Conservation (phyloP, 164 flowering plant genomes). For the Umbellularia californica region DNA sequence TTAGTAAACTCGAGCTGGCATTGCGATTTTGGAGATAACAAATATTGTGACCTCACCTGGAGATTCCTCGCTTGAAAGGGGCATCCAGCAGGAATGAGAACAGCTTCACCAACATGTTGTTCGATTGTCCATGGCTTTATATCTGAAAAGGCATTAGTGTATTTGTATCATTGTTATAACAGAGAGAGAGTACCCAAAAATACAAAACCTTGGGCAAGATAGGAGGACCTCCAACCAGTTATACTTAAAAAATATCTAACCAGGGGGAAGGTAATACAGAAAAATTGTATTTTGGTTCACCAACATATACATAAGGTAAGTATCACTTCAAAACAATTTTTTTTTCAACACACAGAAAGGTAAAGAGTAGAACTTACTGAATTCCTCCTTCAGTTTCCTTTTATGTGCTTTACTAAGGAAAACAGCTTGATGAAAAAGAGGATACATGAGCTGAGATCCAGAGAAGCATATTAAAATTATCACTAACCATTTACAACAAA, state of each 20-base stretch:
- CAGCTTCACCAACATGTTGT: slow-evolving; percentile 79
- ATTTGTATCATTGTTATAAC: neutral
- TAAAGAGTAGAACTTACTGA: slow-evolving; percentile 41
- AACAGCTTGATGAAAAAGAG: slow-evolving; percentile 48
- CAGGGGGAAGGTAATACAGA: too few species aligned
- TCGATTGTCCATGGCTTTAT: slow-evolving; percentile 95
- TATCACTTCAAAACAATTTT: neutral
- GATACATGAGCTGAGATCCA: slow-evolving; percentile 41
- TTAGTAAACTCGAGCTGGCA: neutral
- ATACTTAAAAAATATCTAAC: neutral
- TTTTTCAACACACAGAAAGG: neutral
- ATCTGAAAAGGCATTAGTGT: slow-evolving; percentile 31
- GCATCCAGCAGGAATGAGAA: slow-evolving; percentile 92
- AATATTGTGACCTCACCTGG: slow-evolving; percentile 44
- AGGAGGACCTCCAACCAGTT: neutral
- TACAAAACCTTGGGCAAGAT: neutral
- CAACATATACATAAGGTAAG: neutral
- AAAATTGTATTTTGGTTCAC: neutral
- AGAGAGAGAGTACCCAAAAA: neutral
- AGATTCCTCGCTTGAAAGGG: slow-evolving; percentile 83
- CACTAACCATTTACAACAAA: neutral
- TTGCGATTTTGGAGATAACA: neutral
- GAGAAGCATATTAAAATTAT: neutral
- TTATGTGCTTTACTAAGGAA: slow-evolving; percentile 58
- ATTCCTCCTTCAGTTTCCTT: slow-evolving; percentile 67